Conservation (phyloP, 352 stramenopile species). For the Discostella stelligera region DNA sequence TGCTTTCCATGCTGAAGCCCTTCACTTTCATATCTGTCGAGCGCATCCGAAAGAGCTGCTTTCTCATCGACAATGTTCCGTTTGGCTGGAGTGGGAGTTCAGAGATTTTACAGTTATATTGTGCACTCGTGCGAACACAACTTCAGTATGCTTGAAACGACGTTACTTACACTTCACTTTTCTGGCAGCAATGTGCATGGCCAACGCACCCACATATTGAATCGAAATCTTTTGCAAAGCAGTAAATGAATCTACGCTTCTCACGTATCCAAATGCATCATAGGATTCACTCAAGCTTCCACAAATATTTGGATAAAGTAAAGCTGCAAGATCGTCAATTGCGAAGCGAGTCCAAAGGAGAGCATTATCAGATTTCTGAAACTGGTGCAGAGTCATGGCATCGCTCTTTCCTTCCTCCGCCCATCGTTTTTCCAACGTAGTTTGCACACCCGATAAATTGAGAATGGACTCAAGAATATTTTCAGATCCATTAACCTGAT, state of each 20-base stretch:
- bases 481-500: slow-evolving; percentile 72
- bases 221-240: slow-evolving; percentile 62
- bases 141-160: not conserved
- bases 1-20: slow-evolving; percentile 45
- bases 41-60: slow-evolving; percentile 53
- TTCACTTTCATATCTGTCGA: slow-evolving; percentile 54
- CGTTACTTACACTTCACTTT: slow-evolving; percentile 69
- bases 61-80: slow-evolving; percentile 71
- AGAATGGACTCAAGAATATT: slow-evolving; percentile 62
- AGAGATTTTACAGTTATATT: slow-evolving; percentile 1
- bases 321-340: slow-evolving; percentile 60
- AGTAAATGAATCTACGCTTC: slow-evolving; percentile 60
- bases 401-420: slow-evolving; percentile 13
- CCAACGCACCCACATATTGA: slow-evolving; percentile 65
- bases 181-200: slow-evolving; percentile 79
- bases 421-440: slow-evolving; percentile 41
- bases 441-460: slow-evolving; percentile 19
- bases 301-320: slow-evolving; percentile 83
- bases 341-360: slow-evolving; percentile 67
- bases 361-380: slow-evolving; percentile 46
- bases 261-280: slow-evolving; percentile 73
- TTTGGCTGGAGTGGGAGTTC: slow-evolving; percentile 53
- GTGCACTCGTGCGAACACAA: slow-evolving; percentile 6
- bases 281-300: slow-evolving; percentile 65
- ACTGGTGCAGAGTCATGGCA: slow-evolving; percentile 58